Evolutionary conservation across 2,329 filamentous ascomycete species (phyloP).

Genomic region (Bipolaris cookei): DNA sequence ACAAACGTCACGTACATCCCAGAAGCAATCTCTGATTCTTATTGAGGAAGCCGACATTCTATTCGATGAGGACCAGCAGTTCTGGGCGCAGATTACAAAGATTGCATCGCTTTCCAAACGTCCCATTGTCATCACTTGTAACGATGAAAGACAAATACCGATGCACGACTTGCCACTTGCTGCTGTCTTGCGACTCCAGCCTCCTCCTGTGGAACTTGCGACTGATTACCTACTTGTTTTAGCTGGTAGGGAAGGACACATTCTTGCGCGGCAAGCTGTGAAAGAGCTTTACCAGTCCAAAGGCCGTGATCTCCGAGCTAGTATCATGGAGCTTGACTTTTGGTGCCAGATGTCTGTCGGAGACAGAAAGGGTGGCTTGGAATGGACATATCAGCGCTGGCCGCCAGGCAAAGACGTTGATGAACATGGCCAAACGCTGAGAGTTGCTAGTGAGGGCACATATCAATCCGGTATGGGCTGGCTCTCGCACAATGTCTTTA

Average conservation of each 20-base stretch:
- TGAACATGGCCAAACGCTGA: slow-evolving; percentile 68
- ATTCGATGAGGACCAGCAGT: slow-evolving; percentile 94
- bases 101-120: slow-evolving; percentile 85
- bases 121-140: slow-evolving; percentile 95
- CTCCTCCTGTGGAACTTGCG: slow-evolving; percentile 70
- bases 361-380: slow-evolving; percentile 82
- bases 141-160: slow-evolving; percentile 83
- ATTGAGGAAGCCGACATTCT: slow-evolving; percentile 93
- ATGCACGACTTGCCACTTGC: slow-evolving; percentile 77
- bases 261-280: slow-evolving; percentile 71
- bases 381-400: slow-evolving; percentile 86
- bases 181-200: slow-evolving; percentile 78
- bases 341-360: slow-evolving; percentile 98
- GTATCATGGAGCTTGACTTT: slow-evolving; percentile 84
- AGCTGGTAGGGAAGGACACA: slow-evolving; percentile 87
- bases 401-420: slow-evolving; percentile 74
- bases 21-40: slow-evolving; percentile 93
- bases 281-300: slow-evolving; percentile 73
- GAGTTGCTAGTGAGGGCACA: slow-evolving; percentile 81
- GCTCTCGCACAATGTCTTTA: slow-evolving; percentile 67
- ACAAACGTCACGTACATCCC: slow-evolving; percentile 52
- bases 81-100: slow-evolving; percentile 82
- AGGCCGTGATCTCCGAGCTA: slow-evolving; percentile 75
- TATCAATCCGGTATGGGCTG: slow-evolving; percentile 80
- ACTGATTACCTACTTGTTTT: slow-evolving; percentile 81